Evolutionary conservation across 2,329 filamentous ascomycete genomes (phyloP), one percentile per base, ranked within the genome.

Genomic region (Penicillium palitans): DNA sequence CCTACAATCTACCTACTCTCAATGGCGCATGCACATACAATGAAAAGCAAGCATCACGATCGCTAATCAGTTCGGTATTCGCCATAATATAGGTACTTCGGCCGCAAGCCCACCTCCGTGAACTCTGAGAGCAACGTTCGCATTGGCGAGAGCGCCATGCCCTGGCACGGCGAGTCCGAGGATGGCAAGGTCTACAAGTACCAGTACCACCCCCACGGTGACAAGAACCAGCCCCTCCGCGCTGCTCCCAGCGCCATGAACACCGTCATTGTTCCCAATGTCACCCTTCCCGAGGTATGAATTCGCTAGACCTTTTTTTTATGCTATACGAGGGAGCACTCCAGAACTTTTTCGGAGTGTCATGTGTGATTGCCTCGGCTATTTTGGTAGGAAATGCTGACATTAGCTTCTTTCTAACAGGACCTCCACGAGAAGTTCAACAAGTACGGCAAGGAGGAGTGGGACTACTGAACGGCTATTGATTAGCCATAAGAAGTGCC

Each of bases 361-460:
- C 35, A 37, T 33, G n/a, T 33, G 27, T 19, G 37, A 37, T 48
- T 15, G 7, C 27, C 6, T 54, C 33, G 42, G 9, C 12, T 49
- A 29, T 41, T 27, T 54, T 29, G 33, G 37, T 27, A 40, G 25
- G 24, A 17, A 49, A 53, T 51, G 45, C 56, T 64, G 47, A 61
- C 61, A 53, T 33, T 21, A 33, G 40, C 33, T 52, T 40, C 12
- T 45, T 33, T 58, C 21, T 44, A 49, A 58, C 70, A 96, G 91
- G 84, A 89, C 72, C 86, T 97, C 65, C 95, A 99, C 81, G 95
- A 99, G 70, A 90, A 89, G 82, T 98, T 89, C 87, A 99, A 99
- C 90, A 99, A 99, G 85, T 98, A 91, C 87, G 95, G 95, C 79
- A 98, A 98, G 87, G 95, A 98, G 68, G 93, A 91, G 69, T 98